Evolutionary conservation across 2,329 filamentous ascomycete genomes (phyloP).

Genomic region (Trichocomaceae sp.): DNA sequence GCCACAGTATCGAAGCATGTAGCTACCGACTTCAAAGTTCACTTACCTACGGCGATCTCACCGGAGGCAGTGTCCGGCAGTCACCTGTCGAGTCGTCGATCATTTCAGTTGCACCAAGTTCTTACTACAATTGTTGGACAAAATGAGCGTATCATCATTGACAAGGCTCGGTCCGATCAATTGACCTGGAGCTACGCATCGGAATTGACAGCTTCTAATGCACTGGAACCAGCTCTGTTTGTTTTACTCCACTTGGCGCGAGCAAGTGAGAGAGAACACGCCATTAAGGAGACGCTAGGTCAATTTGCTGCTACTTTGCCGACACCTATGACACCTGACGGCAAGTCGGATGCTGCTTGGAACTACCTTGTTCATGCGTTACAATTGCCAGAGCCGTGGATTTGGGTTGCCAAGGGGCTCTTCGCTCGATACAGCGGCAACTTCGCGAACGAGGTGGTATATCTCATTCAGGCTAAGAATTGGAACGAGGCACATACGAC

Average conservation of each 20-base stretch:
- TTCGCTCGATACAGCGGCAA: constrained; percentile 70
- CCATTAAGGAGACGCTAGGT: constrained; percentile 66
- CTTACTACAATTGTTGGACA: constrained; percentile 42
- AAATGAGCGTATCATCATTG: constrained; percentile 48
- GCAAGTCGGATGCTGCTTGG: constrained; percentile 43
- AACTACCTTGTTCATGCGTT: constrained; percentile 57
- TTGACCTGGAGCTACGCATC: constrained; percentile 57
- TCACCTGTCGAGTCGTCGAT: constrained; percentile 66
- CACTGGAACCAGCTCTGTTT: constrained; percentile 67
- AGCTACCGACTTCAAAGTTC: constrained; percentile 28
- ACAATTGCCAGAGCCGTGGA: constrained; percentile 67
- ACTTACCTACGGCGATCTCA: constrained; percentile 63
- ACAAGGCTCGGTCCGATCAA: constrained; percentile 58
- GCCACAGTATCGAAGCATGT: constrained; percentile 27
- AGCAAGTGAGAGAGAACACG: constrained; percentile 54
- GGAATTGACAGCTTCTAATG: constrained; percentile 48
- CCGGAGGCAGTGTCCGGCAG: constrained; percentile 72
- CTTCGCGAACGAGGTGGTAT: constrained; percentile 65
- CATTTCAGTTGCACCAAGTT: constrained; percentile 76
- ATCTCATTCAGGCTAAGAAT: constrained; percentile 69
- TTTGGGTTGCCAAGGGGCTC: constrained; percentile 81
- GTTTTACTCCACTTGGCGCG: constrained; percentile 70
- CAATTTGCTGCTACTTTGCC: constrained; percentile 62
- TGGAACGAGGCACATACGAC: constrained; percentile 78
- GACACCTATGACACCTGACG: constrained; percentile 49